Evolutionary conservation across 2,329 filamentous ascomycete species (phyloP).

Genomic region (Phialemoniopsis sp.): DNA sequence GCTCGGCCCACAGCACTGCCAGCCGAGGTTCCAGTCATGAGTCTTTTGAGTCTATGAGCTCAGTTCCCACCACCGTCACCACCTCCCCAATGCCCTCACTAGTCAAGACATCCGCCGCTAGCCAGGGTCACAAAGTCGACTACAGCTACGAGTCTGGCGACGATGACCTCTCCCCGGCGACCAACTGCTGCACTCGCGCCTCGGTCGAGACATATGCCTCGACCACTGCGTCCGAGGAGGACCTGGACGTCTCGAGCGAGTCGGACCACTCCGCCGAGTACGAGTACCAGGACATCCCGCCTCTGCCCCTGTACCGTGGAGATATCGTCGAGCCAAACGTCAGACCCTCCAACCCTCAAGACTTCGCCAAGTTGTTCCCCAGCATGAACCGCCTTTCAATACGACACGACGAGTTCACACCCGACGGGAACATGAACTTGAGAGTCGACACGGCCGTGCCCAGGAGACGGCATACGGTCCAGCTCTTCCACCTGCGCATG

Average conservation of each 20-base stretch:
- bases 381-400: constrained; percentile 77
- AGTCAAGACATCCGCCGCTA: no score
- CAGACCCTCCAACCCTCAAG: constrained; percentile 71
- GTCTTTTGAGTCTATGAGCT: no score
- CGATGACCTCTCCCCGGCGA: constrained; percentile 33
- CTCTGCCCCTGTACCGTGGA: constrained; percentile 55
- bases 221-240: constrained; percentile 58
- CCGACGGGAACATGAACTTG: constrained; percentile 96
- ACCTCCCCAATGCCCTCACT: no score
- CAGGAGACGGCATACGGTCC: constrained; percentile 60
- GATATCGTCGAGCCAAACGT: constrained; percentile 62
- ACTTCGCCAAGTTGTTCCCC: constrained; percentile 84
- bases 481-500: constrained; percentile 93
- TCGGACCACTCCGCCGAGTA: constrained; percentile 24
- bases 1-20: no score
- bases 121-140: no score
- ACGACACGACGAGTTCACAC: constrained; percentile 83
- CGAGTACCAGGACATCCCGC: constrained; percentile 39
- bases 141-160: constrained; percentile 6
- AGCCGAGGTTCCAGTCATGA: no score
- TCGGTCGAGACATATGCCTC: constrained; percentile 82
- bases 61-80: no score
- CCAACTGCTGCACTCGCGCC: constrained; percentile 42
- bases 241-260: constrained; percentile 45
- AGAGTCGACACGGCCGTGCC: constrained; percentile 76